Percentiles rank a stretch among this genome's conserved stretches.
Evolutionary conservation across 1,284 basidiomycete genomes (phyloP).

Genomic region (Heimioporus punctisporus): DNA sequence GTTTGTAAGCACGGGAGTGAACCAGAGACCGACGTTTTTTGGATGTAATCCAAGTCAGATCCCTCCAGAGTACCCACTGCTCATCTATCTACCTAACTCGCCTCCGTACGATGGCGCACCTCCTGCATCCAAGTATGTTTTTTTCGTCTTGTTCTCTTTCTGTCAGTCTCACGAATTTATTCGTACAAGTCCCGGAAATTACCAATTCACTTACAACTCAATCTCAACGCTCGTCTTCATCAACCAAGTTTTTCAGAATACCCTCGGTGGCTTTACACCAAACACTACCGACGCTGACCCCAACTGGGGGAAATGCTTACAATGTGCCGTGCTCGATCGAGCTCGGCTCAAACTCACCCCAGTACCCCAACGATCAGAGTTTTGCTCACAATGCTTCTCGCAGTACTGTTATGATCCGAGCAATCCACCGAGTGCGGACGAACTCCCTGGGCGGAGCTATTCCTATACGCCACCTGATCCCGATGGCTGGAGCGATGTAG

Average conservation of each 20-base stretch:
- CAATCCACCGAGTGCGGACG: constrained; percentile 24
- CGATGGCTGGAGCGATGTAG: constrained; percentile 20
- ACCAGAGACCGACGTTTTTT: constrained; percentile 75
- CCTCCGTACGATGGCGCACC: constrained; percentile 58
- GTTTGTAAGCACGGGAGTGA: constrained; percentile 66
- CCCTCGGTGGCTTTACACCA: constrained; percentile 57
- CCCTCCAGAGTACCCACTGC: constrained; percentile 55
- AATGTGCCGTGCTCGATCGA: constrained; percentile 46
- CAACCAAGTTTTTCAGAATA: constrained; percentile 53
- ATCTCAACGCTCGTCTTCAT: constrained; percentile 51
- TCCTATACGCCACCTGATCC: constrained; percentile 28
- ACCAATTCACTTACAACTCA: constrained; percentile 49
- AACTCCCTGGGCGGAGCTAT: constrained; percentile 17
- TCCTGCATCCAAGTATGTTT: constrained; percentile 60
- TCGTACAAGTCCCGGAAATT: constrained; percentile 40
- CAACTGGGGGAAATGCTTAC: constrained; percentile 42
- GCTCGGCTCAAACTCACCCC: constrained; percentile 31
- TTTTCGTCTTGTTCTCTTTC: not conserved
- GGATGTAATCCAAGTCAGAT: constrained; percentile 62
- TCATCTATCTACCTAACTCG: constrained; percentile 67
- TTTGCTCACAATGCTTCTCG: constrained; percentile 31
- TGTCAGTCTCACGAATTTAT: not conserved
- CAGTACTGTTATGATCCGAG: constrained; percentile 37
- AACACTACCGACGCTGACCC: constrained; percentile 38
- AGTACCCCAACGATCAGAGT: constrained; percentile 18